Conservation (phyloP, 306 rosid genomes). For the Abrus pulchellus region DNA sequence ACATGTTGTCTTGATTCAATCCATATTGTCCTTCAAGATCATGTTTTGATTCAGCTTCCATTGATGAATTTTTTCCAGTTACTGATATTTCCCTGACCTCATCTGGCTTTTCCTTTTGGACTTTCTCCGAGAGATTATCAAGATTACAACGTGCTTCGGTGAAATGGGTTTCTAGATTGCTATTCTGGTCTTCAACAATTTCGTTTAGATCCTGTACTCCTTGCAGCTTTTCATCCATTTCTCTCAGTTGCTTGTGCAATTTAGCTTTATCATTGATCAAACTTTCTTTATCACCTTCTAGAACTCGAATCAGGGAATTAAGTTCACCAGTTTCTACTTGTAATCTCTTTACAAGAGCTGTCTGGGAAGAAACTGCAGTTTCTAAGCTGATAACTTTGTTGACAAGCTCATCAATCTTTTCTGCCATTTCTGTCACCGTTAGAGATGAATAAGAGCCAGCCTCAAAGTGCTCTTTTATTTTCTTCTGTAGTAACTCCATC, state of each 20-base stretch:
- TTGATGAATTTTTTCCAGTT: conserved; percentile 31
- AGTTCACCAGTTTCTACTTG: conserved; percentile 69
- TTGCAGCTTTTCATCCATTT: conserved; percentile 66
- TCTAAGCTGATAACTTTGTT: conserved; percentile 76
- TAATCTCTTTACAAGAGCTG: conserved; percentile 66
- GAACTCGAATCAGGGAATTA: conserved; percentile 58
- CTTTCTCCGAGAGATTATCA: conserved; percentile 63
- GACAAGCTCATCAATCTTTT: conserved; percentile 81
- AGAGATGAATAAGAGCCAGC: conserved; percentile 55
- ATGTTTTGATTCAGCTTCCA: conserved; percentile 42
- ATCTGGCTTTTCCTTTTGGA: conserved; percentile 55
- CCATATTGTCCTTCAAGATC: conserved; percentile 38
- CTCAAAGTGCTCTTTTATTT: conserved; percentile 69
- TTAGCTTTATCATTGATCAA: conserved; percentile 54
- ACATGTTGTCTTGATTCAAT: conserved; percentile 39
- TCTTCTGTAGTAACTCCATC: conserved; percentile 54
- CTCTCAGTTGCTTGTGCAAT: conserved; percentile 56
- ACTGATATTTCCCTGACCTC: conserved; percentile 43
- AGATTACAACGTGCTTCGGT: conserved; percentile 72
- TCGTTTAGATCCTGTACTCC: conserved; percentile 59
- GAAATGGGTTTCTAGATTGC: conserved; percentile 69
- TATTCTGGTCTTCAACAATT: conserved; percentile 61
- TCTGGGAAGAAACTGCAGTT: conserved; percentile 77
- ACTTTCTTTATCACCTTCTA: conserved; percentile 69
- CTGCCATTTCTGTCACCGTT: conserved; percentile 80